Base-by-base conservation (phyloP, 2,329 filamentous ascomycete genomes). In the Ascochyta viciae-villosae region DNA sequence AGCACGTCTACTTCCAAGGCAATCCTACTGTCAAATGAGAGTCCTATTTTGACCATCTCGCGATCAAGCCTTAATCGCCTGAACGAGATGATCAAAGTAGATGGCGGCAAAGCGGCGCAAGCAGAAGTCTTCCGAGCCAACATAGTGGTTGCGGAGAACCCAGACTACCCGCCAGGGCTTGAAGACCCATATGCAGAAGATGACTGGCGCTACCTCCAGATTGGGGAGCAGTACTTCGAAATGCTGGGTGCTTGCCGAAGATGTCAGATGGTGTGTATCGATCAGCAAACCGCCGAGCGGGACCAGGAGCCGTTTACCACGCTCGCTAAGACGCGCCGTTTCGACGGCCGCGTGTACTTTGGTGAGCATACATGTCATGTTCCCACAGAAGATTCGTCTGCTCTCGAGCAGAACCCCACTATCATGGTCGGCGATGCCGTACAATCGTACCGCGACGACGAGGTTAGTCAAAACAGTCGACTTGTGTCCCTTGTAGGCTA, bases 261-360 rank as follows among this genome's bases (percentile, higher is more conserved):
- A 56, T 99, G 95, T 66, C 92, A 96, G 74, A 98, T 99, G 93
- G 89, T 99, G 9, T 97, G 94, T 72, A 86, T 98, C 41, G 88
- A 99, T 69, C 95, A 97, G 74, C 81, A 87, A 42, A 96, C 89
- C 12, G 92, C 87, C 0, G 82, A 87, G 60, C 90, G 87, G 73
- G 86, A 87, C 61, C 87, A 92, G 60, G 95, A 98, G 74, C 95
- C 95, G 0, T 96, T 95, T 70, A 85, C 90, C 3, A 97, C 92
- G 0, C 78, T 99, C 55, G 89, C 90, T 1, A 96, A 96, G 80
- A 96, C 91, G 10, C 85, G 95, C 64, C 85, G 91, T 53, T 87
- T 91, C 61, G 87, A 90, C 47, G 91, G 92, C 1, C 92, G 92
- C 75, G 89, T 97, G 3, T 89, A 89, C 64, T 99, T 99, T 79